Percentiles rank a stretch among this genome's conserved stretches.
Evolutionary conservation across 2,329 filamentous ascomycete genomes (phyloP).

Genomic region (Colletotrichum orbiculare): DNA sequence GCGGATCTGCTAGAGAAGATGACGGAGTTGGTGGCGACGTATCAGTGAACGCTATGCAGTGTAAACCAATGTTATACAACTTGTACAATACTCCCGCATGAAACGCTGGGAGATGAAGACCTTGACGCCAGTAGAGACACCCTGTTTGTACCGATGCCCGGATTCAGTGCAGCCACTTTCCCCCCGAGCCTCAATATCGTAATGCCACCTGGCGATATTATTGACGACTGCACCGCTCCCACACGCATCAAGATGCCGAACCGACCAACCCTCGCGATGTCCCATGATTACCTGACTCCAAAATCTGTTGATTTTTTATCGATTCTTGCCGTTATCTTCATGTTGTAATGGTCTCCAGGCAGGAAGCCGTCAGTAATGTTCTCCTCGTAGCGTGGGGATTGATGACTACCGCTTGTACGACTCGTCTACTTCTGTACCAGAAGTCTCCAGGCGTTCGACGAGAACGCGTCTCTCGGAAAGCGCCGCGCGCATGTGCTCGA

Average conservation of each 20-base stretch:
- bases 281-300: too few relatives aligned
- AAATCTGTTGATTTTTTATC: too few relatives aligned
- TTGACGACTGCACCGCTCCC: too few relatives aligned
- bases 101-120: background rate
- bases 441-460: conserved; percentile 67
- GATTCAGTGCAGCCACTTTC: too few relatives aligned
- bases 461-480: conserved; percentile 68
- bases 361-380: background rate
- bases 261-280: too few relatives aligned
- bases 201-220: too few relatives aligned
- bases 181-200: too few relatives aligned
- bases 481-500: conserved; percentile 72
- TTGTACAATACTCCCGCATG: conserved; percentile 18
- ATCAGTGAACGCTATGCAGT: conserved; percentile 50
- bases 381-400: background rate
- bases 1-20: conserved; percentile 58
- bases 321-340: too few relatives aligned
- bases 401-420: conserved; percentile 55
- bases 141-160: too few relatives aligned
- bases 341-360: too few relatives aligned
- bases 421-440: conserved; percentile 66
- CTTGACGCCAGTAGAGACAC: too few relatives aligned
- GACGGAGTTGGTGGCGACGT: conserved; percentile 57
- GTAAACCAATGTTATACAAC: conserved; percentile 17
- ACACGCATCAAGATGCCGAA: too few relatives aligned